Evolutionary conservation across 306 rosid genomes (phyloP), one percentile per base, ranked within the genome.

Genomic region (Trifolium pratense): DNA sequence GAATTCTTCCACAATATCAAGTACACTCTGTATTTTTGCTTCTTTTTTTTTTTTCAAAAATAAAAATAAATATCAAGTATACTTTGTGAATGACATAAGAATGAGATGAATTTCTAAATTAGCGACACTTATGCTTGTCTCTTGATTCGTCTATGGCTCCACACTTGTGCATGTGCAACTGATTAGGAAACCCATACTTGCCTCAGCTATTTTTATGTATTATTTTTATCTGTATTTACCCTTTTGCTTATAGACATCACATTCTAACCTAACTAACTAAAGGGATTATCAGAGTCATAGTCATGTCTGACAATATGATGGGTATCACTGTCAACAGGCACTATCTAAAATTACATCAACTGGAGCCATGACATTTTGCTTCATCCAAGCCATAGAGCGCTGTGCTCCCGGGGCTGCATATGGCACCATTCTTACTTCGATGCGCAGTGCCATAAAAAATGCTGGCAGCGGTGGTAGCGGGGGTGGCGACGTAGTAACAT

Each of bases 351-450:
- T 94, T 58, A 90, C 97, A 29, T 94, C 99, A 65, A 94, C 99
- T 56, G 99, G 99, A 56, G 99, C 97, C 70, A 91, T 94, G 97
- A 94, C 99, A 15, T 94, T 67, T 83, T 90, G 96, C 87, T 94
- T 94, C 87, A 91, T 94, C 82, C 97, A 91, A 83, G 97, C 99
- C 3, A 74, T 94, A 3, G 99, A 91, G 84, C 91, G 16, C 49
- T 3, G 80, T 25, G 99, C 96, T 65, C 90, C 90, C 5, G 96
- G 87, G 15, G 40, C 86, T 29, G 90, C 97, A 5, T 94, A 94
- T 66, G 99, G 99, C 20, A 87, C 87, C 86, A 86, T 94, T 36
- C 96, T 94, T 52, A 84, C 48, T 79, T 81, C 97, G 17, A 94
- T 94, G 97, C 90, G 97, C 53, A 25, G 78, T 75, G 84, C 90